Percentiles rank a stretch among this genome's conserved stretches.
phyloP scores from a whole-genome alignment of 768 basidiomycete species.

The Lactarius deliciosus region DNA sequence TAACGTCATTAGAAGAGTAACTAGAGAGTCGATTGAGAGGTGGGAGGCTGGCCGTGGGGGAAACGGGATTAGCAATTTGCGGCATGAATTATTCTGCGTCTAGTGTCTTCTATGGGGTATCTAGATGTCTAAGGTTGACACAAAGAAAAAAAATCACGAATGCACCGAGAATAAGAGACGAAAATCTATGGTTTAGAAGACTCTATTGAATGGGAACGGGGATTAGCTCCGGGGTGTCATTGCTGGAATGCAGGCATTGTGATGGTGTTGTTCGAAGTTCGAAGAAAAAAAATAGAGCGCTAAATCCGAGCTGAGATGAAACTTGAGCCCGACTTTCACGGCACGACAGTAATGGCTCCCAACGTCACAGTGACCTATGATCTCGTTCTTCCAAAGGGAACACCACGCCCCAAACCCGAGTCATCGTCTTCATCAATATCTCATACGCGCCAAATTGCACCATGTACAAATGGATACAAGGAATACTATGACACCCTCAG shows the following conservation, averaged over 20 bases:
- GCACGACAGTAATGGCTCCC: conserved; percentile 14
- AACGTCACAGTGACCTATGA: conserved; percentile 45
- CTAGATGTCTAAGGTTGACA: conserved; percentile 14
- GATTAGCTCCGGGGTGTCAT: neutral
- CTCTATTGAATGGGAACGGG: neutral
- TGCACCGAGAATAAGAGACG: neutral
- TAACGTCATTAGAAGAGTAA: conserved; percentile 41
- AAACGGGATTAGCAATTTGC: conserved; percentile 25
- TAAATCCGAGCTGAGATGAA: neutral
- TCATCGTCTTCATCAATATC: conserved; percentile 29
- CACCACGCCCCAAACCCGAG: conserved; percentile 26
- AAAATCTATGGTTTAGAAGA: neutral
- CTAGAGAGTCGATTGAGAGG: conserved; percentile 46
- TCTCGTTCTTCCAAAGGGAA: conserved; percentile 43
- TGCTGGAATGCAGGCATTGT: conserved; percentile 20
- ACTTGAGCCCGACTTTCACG: neutral
- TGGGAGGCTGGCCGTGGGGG: conserved; percentile 58
- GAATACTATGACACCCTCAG: conserved; percentile 54
- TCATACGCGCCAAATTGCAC: conserved; percentile 33
- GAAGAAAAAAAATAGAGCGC: conserved; percentile 6
- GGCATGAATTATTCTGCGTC: conserved; percentile 13
- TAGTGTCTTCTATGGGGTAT: conserved; percentile 22
- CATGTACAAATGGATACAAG: conserved; percentile 27
- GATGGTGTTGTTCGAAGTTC: conserved; percentile 3
- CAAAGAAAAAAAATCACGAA: conserved; percentile 6